Base-by-base conservation (phyloP, 345 rosid species). In the Carallia brachiata region DNA sequence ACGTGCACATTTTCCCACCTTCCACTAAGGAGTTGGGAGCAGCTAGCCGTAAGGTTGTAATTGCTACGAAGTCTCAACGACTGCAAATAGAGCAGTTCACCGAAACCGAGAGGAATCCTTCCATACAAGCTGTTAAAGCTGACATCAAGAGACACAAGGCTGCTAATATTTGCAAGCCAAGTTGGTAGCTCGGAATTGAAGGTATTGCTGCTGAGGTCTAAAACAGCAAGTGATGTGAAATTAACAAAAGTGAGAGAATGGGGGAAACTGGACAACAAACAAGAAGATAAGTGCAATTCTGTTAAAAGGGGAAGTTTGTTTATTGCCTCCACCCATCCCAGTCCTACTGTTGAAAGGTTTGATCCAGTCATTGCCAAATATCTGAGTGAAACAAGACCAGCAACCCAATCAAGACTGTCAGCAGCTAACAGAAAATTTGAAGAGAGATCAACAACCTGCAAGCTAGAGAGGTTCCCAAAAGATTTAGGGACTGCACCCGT, bases 371-470 rank as follows among this genome's bases (percentile, higher is more conserved):
- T 69, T 36, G 60, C 37, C 16, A 73, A 47, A 65, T 78, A 56
- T 73, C 77, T 71, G 4, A 83, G 47, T 52, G 83, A 78, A 69
- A 61, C 74, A 73, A 83, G 85, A 52, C 75, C 76, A 36, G 47
- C 27, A 0, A 83, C 6, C 87, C 89, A 81, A 40, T 79, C 74
- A 5, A 86, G 72, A 69, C 34, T 67, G 37, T 37, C 37, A 39
- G 40, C 78, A 47, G 62, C 61, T 61, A 81, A 71, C 40, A 2
- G 55, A 31, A 55, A 62, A 5, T 59, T 57, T 30, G 75, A 67
- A 62, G 84, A 79, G 59, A 81, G 62, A 65, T 81, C 84, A 70
- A 85, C 84, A 75, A 54, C 62, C 47, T 71, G 74, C 70, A 83
- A 69, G 37, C 47, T 75, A 36, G 84, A 79, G 2, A 78, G 74